Base-by-base conservation (phyloP, 225 moss, liverwort and hornwort species). In the Neckera pumila region DNA sequence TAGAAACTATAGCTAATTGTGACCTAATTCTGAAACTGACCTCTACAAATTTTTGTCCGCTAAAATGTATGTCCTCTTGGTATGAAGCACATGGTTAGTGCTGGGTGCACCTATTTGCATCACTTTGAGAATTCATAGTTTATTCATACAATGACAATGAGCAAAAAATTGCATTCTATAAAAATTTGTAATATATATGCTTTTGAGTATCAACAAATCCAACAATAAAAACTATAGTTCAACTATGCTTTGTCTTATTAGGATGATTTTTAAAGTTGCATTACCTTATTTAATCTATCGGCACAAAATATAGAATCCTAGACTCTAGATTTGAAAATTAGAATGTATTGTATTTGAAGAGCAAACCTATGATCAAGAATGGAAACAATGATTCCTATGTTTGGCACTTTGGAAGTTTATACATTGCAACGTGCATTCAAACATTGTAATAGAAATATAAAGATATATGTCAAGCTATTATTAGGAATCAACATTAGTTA, bases 231-330 rank as follows among this genome's bases (percentile, higher is more conserved):
- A 1, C 28, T 74, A 47, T 18, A 74, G 18, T 30, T 73, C 17
- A 45, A 30, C 18, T 2, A 47, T 73, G 18, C 4, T 74, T 30
- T 45, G 1, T 73, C 18, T 2, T 18, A 18, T n/a, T 47, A 31
- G 19, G 19, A 49, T 74, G 19, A 11, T 47, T 47, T 47, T 31
- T 31, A 12, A 4, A 74, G 12, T 47, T 74, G 31, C 4, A 30
- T 74, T 47, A 31, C 7, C 4, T 18, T 47, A 47, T 47, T 47
- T 31, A 10, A 47, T 47, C 11, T 30, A 30, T 0, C 0, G 0
- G 0, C 10, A 17, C 11, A 73, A 73, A 47, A 73, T 2, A 3
- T 43, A 1, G 1, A 73, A 28, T 0, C 3, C 0, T 47, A 0
- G 3, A 73, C 2, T 73, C 2, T 47, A 30, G 4, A 30, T 47